A percentile compares a stretch with the other conserved stretches of the same genome.
Evolutionary conservation across 2,329 filamentous ascomycete species (phyloP).

Genomic region (Sclerotinia subarctica): DNA sequence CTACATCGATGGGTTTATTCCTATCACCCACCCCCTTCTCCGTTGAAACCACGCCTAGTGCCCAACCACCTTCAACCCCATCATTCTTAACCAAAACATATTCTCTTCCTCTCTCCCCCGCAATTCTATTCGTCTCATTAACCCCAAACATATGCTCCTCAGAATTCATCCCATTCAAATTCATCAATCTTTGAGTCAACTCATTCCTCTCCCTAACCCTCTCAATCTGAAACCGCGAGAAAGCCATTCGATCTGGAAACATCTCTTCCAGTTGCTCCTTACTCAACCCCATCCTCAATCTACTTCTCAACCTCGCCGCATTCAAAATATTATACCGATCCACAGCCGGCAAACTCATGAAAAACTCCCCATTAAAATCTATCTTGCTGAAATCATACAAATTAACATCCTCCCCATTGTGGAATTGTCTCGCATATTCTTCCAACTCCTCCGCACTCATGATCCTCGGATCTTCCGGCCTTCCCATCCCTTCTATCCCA

Average conservation of each 20-base stretch:
- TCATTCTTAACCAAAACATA: constrained; percentile 97
- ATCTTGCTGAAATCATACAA: constrained; percentile 98
- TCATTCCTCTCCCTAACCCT: constrained; percentile 89
- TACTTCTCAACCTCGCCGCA: constrained; percentile 80
- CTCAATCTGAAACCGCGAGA: constrained; percentile 95
- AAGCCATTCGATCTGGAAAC: constrained; percentile 97
- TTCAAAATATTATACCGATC: constrained; percentile 98
- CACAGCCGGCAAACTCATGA: constrained; percentile 80
- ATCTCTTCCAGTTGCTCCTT: constrained; percentile 95
- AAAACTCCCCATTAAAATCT: constrained; percentile 94
- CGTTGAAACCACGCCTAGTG: constrained; percentile 85
- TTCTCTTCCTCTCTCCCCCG: constrained; percentile 83
- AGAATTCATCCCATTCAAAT: constrained; percentile 83
- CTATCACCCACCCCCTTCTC: constrained; percentile 75
- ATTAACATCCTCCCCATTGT: constrained; percentile 86
- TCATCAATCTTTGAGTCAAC: constrained; percentile 91
- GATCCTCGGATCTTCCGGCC: constrained; percentile 86
- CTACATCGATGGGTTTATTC: constrained; percentile 90
- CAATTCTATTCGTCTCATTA: constrained; percentile 59
- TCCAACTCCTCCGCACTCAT: constrained; percentile 95
- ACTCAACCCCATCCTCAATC: constrained; percentile 90
- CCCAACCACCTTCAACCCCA: constrained; percentile 92
- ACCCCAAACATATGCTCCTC: constrained; percentile 65
- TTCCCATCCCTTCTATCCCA: constrained; percentile 80
- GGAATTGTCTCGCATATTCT: constrained; percentile 88